Percentiles rank a stretch among this genome's conserved stretches.
These are phyloP conservation scores for Pseudogymnoascus sp. DNA, from an alignment of 2,329 filamentous ascomycete genomes.

Conservation along the genomic window DNA sequence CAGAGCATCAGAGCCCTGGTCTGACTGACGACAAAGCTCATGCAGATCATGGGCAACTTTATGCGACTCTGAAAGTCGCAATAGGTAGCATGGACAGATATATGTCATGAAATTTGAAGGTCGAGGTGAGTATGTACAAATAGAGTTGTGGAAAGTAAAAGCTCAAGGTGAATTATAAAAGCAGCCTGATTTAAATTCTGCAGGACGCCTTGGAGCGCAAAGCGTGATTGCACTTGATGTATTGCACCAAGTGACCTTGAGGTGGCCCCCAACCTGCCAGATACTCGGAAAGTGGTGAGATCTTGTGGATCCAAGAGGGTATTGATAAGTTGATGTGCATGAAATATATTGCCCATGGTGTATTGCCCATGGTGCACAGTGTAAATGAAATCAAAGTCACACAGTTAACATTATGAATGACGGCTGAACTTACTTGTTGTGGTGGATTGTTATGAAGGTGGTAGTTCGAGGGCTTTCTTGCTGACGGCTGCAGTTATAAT, in stretches of 20 bases:
- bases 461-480: neutral
- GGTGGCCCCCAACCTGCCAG: neutral
- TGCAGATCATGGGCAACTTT: neutral
- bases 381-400: neutral
- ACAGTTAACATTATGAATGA: neutral
- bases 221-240: neutral
- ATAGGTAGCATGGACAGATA: neutral
- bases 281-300: neutral
- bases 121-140: neutral
- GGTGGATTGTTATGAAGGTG: neutral
- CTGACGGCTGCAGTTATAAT: neutral
- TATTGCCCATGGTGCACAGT: neutral
- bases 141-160: neutral
- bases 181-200: neutral
- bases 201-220: neutral
- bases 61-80: neutral
- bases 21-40: neutral
- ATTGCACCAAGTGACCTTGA: neutral
- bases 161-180: neutral
- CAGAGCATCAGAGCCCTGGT: neutral
- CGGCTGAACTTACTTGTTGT: neutral
- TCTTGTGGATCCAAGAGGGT: neutral
- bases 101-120: neutral
- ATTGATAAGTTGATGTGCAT: neutral
- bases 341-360: neutral